Percentiles rank a stretch among this genome's conserved stretches.
These are phyloP conservation scores for Pseudognaphalium luteoalbum DNA, from an alignment of 129 eudicot genomes.

Conservation along the genomic window DNA sequence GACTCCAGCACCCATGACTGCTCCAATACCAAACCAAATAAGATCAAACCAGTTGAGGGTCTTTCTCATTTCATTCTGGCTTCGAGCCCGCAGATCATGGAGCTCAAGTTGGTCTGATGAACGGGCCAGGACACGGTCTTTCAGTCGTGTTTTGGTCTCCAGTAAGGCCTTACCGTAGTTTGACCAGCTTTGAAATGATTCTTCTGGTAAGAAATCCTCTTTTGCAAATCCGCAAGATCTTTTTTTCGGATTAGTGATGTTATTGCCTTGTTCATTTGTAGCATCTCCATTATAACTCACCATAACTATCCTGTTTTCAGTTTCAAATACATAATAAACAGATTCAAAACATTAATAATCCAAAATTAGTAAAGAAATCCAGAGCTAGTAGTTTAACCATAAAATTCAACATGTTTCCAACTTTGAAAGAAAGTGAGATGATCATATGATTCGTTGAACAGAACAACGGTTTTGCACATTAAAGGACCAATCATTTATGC, in stretches of 20 bases:
- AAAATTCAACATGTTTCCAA: too few species aligned
- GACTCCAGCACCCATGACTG: slow-evolving; percentile 82
- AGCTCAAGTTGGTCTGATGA: slow-evolving; percentile 56
- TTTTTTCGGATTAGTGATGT: slow-evolving; percentile 20
- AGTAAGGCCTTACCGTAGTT: slow-evolving; percentile 53
- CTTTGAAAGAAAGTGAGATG: too few species aligned
- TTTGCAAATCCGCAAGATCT: slow-evolving; percentile 54
- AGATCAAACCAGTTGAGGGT: slow-evolving; percentile 73
- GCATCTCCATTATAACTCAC: slow-evolving; percentile 29
- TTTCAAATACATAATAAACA: neutral
- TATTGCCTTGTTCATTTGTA: slow-evolving; percentile 28
- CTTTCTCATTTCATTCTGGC: slow-evolving; percentile 60
- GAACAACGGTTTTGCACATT: too few species aligned
- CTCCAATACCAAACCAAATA: slow-evolving; percentile 78
- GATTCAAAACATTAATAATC: too few species aligned
- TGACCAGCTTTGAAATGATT: slow-evolving; percentile 74
- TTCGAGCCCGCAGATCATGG: slow-evolving; percentile 48
- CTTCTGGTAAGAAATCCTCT: slow-evolving; percentile 70
- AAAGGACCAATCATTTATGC: neutral
- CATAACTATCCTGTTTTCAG: slow-evolving; percentile 28
- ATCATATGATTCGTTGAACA: too few species aligned
- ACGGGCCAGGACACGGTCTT: slow-evolving; percentile 59
- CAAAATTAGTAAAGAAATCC: too few species aligned
- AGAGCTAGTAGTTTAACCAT: too few species aligned
- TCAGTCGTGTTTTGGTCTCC: slow-evolving; percentile 48